These are phyloP conservation scores for Gamsiella multidivaricata DNA, from an alignment of 192 early-diverging fungal genomes.

Conservation along the genomic window DNA sequence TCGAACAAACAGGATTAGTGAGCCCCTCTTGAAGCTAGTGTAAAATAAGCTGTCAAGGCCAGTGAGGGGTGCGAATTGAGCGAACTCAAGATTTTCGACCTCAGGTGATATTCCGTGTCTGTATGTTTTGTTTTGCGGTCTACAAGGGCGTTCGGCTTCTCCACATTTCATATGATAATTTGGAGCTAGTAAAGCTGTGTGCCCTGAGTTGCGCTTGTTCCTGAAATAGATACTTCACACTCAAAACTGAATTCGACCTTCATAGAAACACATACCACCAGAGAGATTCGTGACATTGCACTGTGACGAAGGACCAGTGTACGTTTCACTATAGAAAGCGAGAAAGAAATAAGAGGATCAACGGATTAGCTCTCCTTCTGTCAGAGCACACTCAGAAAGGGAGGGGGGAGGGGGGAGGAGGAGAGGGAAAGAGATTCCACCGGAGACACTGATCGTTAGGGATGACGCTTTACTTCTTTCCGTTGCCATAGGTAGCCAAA, in stretches of 20 bases:
- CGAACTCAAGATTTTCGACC: no score
- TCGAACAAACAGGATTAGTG: no score
- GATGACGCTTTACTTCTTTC: constrained; percentile 18
- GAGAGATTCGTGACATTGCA: constrained; percentile 40
- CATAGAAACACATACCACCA: constrained; percentile 21
- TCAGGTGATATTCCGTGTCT: background rate
- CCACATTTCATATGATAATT: background rate
- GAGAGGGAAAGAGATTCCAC: background rate
- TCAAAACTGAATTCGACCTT: no score
- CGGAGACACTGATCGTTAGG: background rate
- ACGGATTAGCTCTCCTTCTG: no score
- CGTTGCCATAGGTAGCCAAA: background rate
- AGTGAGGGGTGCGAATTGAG: no score
- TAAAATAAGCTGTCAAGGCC: no score
- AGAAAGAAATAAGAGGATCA: background rate
- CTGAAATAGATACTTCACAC: background rate
- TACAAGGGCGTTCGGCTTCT: background rate
- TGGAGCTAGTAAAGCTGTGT: no score
- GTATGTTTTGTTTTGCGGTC: no score
- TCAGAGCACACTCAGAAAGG: no score
- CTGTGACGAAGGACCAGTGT: constrained; percentile 1
- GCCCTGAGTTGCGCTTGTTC: no score
- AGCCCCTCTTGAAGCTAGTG: no score
- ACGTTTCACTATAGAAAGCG: background rate
- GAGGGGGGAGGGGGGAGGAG: no score